phyloP scores from a whole-genome alignment of 768 basidiomycete species.

The Suillus variegatus region DNA sequence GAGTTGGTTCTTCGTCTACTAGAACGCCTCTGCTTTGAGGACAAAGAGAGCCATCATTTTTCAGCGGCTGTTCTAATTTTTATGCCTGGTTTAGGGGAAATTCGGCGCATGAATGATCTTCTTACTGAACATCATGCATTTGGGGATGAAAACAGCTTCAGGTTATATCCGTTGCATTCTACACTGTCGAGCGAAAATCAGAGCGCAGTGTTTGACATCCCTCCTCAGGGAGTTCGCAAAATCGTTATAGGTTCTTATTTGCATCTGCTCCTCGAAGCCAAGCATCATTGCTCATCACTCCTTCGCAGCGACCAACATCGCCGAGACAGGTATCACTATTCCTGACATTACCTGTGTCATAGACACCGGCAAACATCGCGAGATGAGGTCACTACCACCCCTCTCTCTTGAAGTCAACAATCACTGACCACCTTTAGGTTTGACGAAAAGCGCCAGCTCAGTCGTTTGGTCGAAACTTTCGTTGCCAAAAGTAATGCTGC shows the following conservation, averaged over 20 bases:
- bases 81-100: conserved; percentile 94
- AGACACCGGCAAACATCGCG: conserved; percentile 90
- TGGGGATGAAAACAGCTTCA: conserved; percentile 62
- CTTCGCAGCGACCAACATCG: conserved; percentile 79
- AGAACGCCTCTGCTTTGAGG: conserved; percentile 80
- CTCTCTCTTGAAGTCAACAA: conserved; percentile 2
- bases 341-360: conserved; percentile 98
- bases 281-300: neutral
- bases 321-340: conserved; percentile 98
- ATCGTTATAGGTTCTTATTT: conserved; percentile 83
- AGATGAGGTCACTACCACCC: conserved; percentile 67
- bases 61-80: conserved; percentile 88
- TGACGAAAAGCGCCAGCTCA: conserved; percentile 96
- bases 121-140: conserved; percentile 76
- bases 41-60: conserved; percentile 48
- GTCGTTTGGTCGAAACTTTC: conserved; percentile 87
- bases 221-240: conserved; percentile 78
- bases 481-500: conserved; percentile 90
- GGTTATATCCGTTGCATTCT: conserved; percentile 86
- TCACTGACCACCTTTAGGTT: conserved; percentile 50
- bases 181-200: conserved; percentile 92
- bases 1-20: conserved; percentile 85
- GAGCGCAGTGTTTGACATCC: conserved; percentile 86
- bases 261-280: conserved; percentile 11
- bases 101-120: conserved; percentile 83